Evolutionary conservation across 2,329 filamentous ascomycete genomes (phyloP).

Genomic region (Coniochaeta hoffmannii): DNA sequence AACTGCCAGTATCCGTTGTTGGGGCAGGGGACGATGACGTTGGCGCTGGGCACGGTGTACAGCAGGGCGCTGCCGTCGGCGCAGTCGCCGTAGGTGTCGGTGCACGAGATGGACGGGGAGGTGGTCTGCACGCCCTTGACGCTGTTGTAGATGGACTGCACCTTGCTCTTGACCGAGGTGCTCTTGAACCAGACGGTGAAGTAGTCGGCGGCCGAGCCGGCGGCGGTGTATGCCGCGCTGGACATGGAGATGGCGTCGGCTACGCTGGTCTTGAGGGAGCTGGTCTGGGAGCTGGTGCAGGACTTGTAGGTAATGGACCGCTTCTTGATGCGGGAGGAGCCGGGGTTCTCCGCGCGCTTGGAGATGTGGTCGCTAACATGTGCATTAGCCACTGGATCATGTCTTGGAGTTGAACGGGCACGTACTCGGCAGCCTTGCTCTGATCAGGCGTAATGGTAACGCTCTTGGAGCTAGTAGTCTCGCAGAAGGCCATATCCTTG

Average conservation of each 20-base stretch:
- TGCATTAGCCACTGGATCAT: background rate
- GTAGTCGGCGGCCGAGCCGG: slow-evolving; percentile 7
- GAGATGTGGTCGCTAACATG: slow-evolving; percentile 5
- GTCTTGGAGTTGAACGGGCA: background rate
- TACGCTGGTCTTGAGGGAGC: slow-evolving; percentile 7
- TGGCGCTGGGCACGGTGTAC: slow-evolving; percentile 8
- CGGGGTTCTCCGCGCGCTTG: slow-evolving; percentile 3
- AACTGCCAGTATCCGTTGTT: slow-evolving; percentile 11
- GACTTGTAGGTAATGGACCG: slow-evolving; percentile 6
- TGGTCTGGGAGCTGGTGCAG: slow-evolving; percentile 6
- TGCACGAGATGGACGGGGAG: slow-evolving; percentile 9
- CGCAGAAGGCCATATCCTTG: slow-evolving; percentile 3
- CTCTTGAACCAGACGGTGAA: slow-evolving; percentile 11
- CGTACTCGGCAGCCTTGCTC: slow-evolving; percentile 5
- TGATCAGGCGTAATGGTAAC: slow-evolving; percentile 8
- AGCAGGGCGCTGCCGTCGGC: slow-evolving; percentile 7
- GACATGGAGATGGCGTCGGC: slow-evolving; percentile 5
- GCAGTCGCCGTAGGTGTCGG: slow-evolving; percentile 10
- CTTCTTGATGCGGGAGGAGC: slow-evolving; percentile 7
- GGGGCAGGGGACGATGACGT: slow-evolving; percentile 10
- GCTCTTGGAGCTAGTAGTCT: slow-evolving; percentile 6
- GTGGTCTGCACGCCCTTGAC: slow-evolving; percentile 11
- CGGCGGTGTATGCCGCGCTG: slow-evolving; percentile 9
- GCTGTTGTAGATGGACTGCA: slow-evolving; percentile 8
- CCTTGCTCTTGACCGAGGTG: slow-evolving; percentile 5